Evolutionary conservation across 148 eudicot species (phyloP), one percentile per base, ranked within the genome.

Genomic region (Gaultheria prostrata): DNA sequence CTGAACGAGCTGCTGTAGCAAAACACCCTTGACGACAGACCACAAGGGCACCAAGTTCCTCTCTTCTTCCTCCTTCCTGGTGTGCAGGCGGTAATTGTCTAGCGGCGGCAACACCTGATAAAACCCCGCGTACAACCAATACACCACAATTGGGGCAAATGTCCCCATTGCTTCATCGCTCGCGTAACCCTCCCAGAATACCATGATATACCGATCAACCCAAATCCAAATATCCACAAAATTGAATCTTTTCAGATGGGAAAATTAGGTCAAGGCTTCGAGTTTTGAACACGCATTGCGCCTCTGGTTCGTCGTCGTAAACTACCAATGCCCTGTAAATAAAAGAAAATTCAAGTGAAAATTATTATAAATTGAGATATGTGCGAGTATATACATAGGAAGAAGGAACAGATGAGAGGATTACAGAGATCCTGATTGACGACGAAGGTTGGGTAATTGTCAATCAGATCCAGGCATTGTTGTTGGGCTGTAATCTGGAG

Each of bases 41-140:
- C 74, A 0, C 59, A 90, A 80, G 1, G 90, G 87, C 80, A 90
- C 90, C 76, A 59, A 73, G 82, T 90, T 90, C 73, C 85, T 90
- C 80, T 84, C 85, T 18, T 86, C 87, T 50, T 91, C 92, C 65
- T 91, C 93, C 46, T 86, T 86, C 61, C 85, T 87, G 0, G 92
- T 89, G 79, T 91, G 93, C 82, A 91, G 83, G 33, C 93, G 81
- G 65, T 89, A 91, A 18, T 85, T 87, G 21, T 91, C 89, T 7
- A 87, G 79, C 26, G 88, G 87, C 17, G 91, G 92, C 56, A 89
- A 56, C 76, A 88, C 63, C 86, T 88, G 89, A 80, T 89, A 89
- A 63, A 91, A 80, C 30, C 93, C 93, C 2, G 88, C 91, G 82
- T 91, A 91, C 83, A 91, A 24, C 93, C 93, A 91, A 33, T 91